These are phyloP conservation scores for Articulospora tetracladia DNA, from an alignment of 495 filamentous ascomycete species.

Conservation along the genomic window DNA sequence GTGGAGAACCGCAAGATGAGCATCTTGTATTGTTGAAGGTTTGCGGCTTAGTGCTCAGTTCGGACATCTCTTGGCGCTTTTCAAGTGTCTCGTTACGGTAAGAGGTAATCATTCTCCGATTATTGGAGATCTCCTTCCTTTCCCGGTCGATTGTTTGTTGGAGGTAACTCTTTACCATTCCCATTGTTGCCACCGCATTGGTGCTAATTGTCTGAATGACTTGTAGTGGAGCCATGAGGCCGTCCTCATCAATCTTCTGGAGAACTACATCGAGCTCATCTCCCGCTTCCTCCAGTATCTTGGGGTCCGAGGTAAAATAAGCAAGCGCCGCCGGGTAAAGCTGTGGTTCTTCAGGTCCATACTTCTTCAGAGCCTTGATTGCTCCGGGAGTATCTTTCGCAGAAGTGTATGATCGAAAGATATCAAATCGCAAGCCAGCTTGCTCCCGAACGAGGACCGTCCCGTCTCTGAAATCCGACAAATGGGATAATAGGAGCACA, in stretches of 20 bases:
- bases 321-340: conserved; percentile 89
- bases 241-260: conserved; percentile 80
- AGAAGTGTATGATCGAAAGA: conserved; percentile 93
- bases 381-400: conserved; percentile 90
- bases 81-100: conserved; percentile 82
- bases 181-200: conserved; percentile 90
- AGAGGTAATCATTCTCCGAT: conserved; percentile 75
- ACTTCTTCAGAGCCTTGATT: conserved; percentile 83
- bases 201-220: conserved; percentile 89
- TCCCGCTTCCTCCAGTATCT: conserved; percentile 82
- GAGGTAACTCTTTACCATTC: conserved; percentile 92
- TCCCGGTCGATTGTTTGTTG: conserved; percentile 84
- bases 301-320: conserved; percentile 84
- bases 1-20: conserved; percentile 64
- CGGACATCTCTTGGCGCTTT: conserved; percentile 72
- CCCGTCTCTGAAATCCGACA: conserved; percentile 86
- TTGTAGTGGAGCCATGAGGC: conserved; percentile 92
- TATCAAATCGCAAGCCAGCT: conserved; percentile 87
- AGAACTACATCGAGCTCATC: conserved; percentile 78
- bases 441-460: conserved; percentile 92
- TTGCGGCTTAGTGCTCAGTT: conserved; percentile 71
- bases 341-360: conserved; percentile 87
- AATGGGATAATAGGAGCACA: conserved; percentile 84
- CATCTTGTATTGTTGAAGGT: conserved; percentile 91
- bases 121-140: conserved; percentile 76